These are phyloP conservation scores for Chrysoporthe puriensis DNA, from an alignment of 2,329 filamentous ascomycete genomes.

Conservation along the genomic window DNA sequence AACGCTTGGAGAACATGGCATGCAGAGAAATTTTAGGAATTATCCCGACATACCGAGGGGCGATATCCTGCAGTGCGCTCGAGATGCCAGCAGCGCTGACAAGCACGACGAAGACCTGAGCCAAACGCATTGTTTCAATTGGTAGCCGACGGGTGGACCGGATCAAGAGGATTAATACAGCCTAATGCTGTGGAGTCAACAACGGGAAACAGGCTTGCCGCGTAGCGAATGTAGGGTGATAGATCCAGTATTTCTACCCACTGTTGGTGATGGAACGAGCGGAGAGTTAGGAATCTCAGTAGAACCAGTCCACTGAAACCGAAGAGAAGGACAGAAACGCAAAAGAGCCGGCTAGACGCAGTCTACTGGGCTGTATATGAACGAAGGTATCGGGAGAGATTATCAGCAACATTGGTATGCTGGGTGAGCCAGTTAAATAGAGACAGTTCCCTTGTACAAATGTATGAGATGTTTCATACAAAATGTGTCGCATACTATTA, in stretches of 20 bases:
- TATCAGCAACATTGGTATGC: background rate
- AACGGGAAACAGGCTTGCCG: background rate
- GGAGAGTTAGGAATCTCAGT: background rate
- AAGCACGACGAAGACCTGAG: slow-evolving; percentile 1
- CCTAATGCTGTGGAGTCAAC: too few relatives aligned
- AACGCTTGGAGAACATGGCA: background rate
- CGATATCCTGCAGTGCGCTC: background rate
- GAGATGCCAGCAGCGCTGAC: background rate
- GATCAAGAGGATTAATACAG: too few relatives aligned
- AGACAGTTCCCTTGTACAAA: too few relatives aligned
- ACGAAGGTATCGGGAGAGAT: background rate
- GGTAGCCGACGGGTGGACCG: too few relatives aligned
- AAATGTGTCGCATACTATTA: too few relatives aligned
- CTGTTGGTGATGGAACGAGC: background rate
- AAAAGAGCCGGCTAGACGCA: background rate
- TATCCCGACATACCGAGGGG: background rate
- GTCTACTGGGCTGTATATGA: background rate
- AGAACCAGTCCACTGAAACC: slow-evolving; percentile 2
- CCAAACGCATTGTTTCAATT: background rate
- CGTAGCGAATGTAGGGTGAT: background rate
- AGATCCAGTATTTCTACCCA: background rate
- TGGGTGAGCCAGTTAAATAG: too few relatives aligned
- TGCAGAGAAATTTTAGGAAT: background rate
- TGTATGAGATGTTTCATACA: too few relatives aligned
- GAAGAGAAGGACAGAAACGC: background rate